These are phyloP conservation scores for Vaccinium corymbosum DNA, from an alignment of 148 eudicot species.

Conservation along the genomic window DNA sequence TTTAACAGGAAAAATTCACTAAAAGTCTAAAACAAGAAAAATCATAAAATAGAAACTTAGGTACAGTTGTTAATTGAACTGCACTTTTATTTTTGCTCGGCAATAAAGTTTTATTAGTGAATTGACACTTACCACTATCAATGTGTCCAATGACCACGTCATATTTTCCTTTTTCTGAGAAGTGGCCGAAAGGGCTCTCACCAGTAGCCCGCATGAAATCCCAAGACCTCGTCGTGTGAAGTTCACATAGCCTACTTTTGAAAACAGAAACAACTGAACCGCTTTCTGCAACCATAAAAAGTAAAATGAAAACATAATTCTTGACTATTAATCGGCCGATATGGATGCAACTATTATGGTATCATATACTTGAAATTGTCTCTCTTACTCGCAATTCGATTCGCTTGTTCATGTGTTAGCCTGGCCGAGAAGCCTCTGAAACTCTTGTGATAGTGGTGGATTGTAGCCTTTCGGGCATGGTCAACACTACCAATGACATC, in stretches of 20 bases:
- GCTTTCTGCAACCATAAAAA: neutral
- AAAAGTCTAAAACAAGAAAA: no score
- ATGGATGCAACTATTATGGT: neutral
- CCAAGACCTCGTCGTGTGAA: neutral
- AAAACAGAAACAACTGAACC: neutral
- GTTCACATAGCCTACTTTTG: neutral
- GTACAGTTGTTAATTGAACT: no score
- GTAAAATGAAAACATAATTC: neutral
- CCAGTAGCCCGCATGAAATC: neutral
- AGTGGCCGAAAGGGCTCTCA: neutral
- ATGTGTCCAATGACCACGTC: neutral
- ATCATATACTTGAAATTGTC: neutral
- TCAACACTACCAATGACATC: neutral
- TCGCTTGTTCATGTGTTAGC: constrained; percentile 16
- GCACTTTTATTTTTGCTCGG: no score
- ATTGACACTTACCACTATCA: neutral
- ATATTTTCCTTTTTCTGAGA: neutral
- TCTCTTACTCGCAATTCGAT: neutral
- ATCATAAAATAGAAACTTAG: neutral
- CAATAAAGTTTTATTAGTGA: no score
- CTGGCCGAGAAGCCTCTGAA: constrained; percentile 23
- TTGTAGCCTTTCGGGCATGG: neutral
- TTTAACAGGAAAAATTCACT: neutral
- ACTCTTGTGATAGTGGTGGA: constrained; percentile 16
- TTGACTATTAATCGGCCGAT: neutral